Percentiles rank a stretch among this genome's conserved stretches.
phyloP scores from a whole-genome alignment of 257 asterid species.

The Fraxinus anomala region DNA sequence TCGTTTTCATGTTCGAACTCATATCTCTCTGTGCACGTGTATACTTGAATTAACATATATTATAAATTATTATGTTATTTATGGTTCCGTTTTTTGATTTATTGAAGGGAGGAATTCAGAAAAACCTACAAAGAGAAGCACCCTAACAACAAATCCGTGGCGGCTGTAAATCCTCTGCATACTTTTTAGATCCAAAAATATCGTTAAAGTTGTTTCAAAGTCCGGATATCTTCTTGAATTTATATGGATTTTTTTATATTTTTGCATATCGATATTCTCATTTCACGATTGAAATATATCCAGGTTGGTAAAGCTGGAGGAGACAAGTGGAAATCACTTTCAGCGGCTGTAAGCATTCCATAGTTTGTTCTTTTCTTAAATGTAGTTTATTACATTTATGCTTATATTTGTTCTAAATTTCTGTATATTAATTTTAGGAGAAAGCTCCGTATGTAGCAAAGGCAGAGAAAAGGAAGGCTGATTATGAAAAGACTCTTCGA shows the following conservation, averaged over 20 bases:
- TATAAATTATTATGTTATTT: background rate
- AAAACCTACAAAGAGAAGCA: constrained; percentile 72
- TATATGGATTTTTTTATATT: background rate
- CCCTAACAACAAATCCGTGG: constrained; percentile 85
- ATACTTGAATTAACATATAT: background rate
- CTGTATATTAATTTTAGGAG: constrained; percentile 39
- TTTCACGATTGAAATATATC: background rate
- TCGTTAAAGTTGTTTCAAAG: background rate
- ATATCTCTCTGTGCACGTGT: background rate
- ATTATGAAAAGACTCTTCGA: constrained; percentile 62
- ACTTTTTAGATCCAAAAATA: constrained; percentile 22
- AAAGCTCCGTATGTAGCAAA: constrained; percentile 72
- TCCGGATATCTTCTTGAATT: background rate
- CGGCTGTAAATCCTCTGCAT: constrained; percentile 49
- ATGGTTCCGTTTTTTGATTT: background rate
- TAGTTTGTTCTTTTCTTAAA: background rate
- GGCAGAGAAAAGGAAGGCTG: constrained; percentile 76
- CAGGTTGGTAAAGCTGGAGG: constrained; percentile 96
- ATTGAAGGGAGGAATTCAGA: constrained; percentile 80
- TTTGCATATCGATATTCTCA: background rate
- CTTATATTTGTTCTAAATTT: background rate
- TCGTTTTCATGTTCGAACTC: constrained; percentile 72
- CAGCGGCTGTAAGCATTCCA: constrained; percentile 57
- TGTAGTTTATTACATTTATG: background rate
- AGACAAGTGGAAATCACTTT: constrained; percentile 73